Conservation (phyloP, 371 early-diverging fungal species). For the Batkoa obscura region DNA sequence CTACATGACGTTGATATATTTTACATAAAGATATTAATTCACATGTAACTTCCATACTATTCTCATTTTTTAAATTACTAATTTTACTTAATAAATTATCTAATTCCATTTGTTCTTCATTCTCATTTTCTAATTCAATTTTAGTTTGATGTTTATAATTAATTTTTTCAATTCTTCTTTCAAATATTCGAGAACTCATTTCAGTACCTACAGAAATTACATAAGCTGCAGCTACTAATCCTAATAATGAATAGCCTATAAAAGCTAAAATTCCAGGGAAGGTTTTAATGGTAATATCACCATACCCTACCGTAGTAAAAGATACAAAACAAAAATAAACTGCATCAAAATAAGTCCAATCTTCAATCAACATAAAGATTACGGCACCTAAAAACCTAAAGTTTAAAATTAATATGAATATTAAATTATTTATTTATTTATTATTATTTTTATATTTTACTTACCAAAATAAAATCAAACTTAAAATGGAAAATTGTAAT, state of each 20-base stretch:
- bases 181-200: background rate
- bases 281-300: background rate
- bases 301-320: constrained; percentile 8
- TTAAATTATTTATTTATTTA: no score
- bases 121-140: background rate
- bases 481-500: background rate
- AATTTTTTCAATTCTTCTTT: background rate
- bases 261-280: background rate
- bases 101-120: no score
- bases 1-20: no score
- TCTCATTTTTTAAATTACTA: no score
- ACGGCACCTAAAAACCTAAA: constrained; percentile 5
- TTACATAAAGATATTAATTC: no score
- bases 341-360: constrained; percentile 6
- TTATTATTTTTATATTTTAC: no score
- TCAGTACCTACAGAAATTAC: constrained; percentile 5
- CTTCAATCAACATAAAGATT: background rate
- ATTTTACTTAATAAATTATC: no score
- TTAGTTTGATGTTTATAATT: background rate
- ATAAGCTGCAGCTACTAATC: constrained; percentile 2
- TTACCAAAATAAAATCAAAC: constrained; percentile 5
- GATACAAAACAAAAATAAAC: constrained; percentile 7
- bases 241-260: background rate
- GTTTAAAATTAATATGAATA: background rate
- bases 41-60: no score